phyloP scores from a whole-genome alignment of 2,329 filamentous ascomycete genomes.

The Aspergillus spinulosporus region DNA sequence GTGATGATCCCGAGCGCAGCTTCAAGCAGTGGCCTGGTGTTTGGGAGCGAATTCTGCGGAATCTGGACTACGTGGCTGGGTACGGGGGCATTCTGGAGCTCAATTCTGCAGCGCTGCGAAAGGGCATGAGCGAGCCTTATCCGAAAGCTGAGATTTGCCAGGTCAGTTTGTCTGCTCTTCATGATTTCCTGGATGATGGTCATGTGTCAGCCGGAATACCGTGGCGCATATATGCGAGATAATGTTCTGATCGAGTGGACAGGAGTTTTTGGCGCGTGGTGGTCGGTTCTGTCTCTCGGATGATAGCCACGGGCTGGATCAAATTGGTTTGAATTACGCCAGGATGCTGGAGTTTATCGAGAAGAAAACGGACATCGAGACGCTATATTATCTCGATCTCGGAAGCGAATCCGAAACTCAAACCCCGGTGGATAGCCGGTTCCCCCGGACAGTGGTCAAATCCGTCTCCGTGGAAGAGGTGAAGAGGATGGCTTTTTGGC shows the following conservation, averaged over 20 bases:
- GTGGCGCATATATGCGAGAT: neutral
- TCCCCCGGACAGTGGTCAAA: slow-evolving; percentile 37
- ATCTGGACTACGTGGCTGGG: slow-evolving; percentile 66
- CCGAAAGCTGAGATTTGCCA: slow-evolving; percentile 75
- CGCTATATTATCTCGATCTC: slow-evolving; percentile 40
- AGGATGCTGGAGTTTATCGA: slow-evolving; percentile 70
- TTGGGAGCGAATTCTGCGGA: slow-evolving; percentile 73
- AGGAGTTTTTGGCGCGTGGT: slow-evolving; percentile 71
- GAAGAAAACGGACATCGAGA: slow-evolving; percentile 47
- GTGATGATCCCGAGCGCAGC: slow-evolving; percentile 64
- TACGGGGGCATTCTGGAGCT: slow-evolving; percentile 86
- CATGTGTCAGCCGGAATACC: neutral
- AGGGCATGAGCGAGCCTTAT: slow-evolving; percentile 89
- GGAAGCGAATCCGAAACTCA: slow-evolving; percentile 17
- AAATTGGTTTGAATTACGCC: slow-evolving; percentile 82
- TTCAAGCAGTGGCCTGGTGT: slow-evolving; percentile 62
- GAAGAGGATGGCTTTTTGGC: slow-evolving; percentile 37
- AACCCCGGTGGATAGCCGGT: slow-evolving; percentile 34
- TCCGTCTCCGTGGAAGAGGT: slow-evolving; percentile 37
- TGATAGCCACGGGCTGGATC: slow-evolving; percentile 85
- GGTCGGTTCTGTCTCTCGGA: slow-evolving; percentile 90
- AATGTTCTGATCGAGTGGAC: slow-evolving; percentile 20
- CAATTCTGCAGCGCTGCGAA: slow-evolving; percentile 83
- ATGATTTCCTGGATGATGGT: neutral
- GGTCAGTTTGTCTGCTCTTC: slow-evolving; percentile 35